Base-by-base conservation (phyloP, 495 filamentous ascomycete species). In the Viridothelium virens region DNA sequence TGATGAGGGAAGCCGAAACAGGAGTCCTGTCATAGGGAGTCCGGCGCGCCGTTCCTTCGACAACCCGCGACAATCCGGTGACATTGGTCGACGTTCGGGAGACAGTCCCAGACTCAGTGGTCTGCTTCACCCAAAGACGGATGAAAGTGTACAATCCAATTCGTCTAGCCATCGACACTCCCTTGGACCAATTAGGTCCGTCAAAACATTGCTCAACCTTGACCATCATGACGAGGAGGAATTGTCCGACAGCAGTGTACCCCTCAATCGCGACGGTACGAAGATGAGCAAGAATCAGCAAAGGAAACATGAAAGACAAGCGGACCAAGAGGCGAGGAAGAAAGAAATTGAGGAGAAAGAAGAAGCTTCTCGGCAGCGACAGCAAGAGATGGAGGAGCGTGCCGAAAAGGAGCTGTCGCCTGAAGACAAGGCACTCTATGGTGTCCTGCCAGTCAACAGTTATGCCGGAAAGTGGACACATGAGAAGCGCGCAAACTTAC, bases 261-360 rank as follows among this genome's bases (percentile, higher is more conserved):
- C 75, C 3, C 70, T 78, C 44, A 78, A 77, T 67, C 67, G 74
- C 1, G 76, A 78, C 50, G 77, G 74, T 25, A 76, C 76, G 56
- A 66, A 68, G 39, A 72, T 76, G 72, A 77, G 74, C 67, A 68
- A 68, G 41, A 77, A 77, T 64, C 77, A 79, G 71, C 66, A 68
- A 47, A 70, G 71, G 61, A 79, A 78, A 70, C 72, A 74, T 59
- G 76, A 77, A 68, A 72, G 68, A 61, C 70, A 73, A 63, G 73
- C 69, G 6, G 68, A 70, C 16, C 64, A 69, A 53, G 75, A 78
- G 59, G 63, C 70, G 61, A 67, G 71, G 38, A 70, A 67, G 53
- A 71, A 74, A 48, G 74, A 75, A 61, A 67, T 63, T 10, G 62
- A 69, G 56, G 71, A 75, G 70, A 68, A 69, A 16, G 67, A 69